phyloP scores from a whole-genome alignment of 495 filamentous ascomycete genomes.

The Acidiella bohemica region DNA sequence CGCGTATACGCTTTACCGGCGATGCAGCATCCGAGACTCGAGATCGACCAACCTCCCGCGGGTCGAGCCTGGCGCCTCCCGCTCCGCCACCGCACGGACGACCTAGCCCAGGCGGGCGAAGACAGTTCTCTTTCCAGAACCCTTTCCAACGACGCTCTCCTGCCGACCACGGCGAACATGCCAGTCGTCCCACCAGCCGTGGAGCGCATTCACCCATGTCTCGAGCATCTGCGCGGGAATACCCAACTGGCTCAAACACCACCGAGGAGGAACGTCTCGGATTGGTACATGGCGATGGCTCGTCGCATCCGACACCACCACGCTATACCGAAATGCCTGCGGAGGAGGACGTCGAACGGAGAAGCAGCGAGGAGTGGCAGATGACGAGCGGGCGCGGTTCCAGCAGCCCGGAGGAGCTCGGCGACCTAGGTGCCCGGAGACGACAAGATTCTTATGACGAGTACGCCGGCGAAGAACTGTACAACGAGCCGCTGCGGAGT shows the following conservation, averaged over 20 bases:
- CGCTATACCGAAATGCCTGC: constrained; percentile 3
- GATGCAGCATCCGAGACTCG: constrained; percentile 19
- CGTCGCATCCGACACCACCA: constrained; percentile 4
- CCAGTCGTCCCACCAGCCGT: constrained; percentile 23
- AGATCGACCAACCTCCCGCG: constrained; percentile 20
- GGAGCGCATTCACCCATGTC: constrained; percentile 32
- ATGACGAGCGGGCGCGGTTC: constrained; percentile 4
- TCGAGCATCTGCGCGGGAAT: constrained; percentile 32
- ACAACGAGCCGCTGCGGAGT: constrained; percentile 15
- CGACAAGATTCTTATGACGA: constrained; percentile 9
- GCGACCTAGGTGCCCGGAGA: constrained; percentile 5
- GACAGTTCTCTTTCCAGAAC: constrained; percentile 87
- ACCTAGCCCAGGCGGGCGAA: constrained; percentile 31
- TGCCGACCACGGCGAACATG: constrained; percentile 16
- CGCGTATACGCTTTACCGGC: constrained; percentile 35
- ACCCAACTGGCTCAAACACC: constrained; percentile 32
- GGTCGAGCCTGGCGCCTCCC: constrained; percentile 24
- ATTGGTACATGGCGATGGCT: constrained; percentile 43
- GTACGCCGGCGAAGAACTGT: constrained; percentile 8
- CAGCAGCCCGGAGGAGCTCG: constrained; percentile 4
- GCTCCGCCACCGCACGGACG: constrained; percentile 27
- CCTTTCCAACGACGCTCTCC: constrained; percentile 41
- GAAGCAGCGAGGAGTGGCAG: constrained; percentile 15
- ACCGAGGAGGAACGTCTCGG: constrained; percentile 87
- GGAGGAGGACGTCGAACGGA: not conserved